Conservation (phyloP, 257 asterid genomes). For the Solanum gracilifrons region DNA sequence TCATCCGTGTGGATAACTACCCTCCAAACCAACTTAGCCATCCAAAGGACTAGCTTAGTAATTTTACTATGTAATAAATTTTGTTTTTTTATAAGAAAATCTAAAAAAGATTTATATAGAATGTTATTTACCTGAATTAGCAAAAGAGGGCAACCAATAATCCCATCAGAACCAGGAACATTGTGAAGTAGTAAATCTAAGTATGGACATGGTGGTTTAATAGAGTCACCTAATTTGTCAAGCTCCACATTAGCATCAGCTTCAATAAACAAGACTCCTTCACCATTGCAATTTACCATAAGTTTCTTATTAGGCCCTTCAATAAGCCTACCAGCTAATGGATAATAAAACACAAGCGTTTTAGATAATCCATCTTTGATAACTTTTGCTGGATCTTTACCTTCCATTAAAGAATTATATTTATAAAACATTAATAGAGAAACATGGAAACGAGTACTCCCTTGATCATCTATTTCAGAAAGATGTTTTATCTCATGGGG, state of each 20-base stretch:
- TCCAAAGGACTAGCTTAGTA: too few species aligned
- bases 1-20: too few species aligned
- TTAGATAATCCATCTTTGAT: slow-evolving; percentile 7
- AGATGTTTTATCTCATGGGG: not conserved
- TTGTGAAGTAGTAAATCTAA: not conserved
- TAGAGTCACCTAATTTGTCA: not conserved
- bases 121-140: not conserved
- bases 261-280: slow-evolving; percentile 11
- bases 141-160: not conserved
- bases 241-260: not conserved
- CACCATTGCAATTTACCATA: slow-evolving; percentile 3
- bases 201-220: not conserved
- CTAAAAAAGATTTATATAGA: not conserved
- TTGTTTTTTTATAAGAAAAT: not conserved
- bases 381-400: not conserved
- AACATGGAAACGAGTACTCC: not conserved
- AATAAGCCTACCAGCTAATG: slow-evolving; percentile 9
- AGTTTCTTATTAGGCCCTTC: not conserved
- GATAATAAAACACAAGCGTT: slow-evolving; percentile 7
- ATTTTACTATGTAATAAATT: not conserved
- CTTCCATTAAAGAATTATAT: not conserved
- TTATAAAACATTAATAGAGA: not conserved
- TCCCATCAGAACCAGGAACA: not conserved
- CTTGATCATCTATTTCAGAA: not conserved
- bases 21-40: too few species aligned